Conservation (phyloP, 2,329 filamentous ascomycete species). For the Fusarium acutatum region DNA sequence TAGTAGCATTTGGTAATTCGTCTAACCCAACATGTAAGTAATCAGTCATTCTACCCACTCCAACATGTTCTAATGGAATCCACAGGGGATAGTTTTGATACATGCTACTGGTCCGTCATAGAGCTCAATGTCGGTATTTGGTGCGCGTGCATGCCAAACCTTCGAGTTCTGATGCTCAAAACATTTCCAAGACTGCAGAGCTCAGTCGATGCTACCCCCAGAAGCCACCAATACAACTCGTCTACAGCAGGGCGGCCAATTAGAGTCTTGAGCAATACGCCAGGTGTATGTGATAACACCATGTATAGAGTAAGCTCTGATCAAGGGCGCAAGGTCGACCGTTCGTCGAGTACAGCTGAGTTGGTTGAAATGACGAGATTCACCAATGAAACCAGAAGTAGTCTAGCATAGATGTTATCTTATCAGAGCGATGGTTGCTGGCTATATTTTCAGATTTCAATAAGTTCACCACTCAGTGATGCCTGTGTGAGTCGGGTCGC, state of each 20-base stretch:
- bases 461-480: no score
- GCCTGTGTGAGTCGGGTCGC: background rate
- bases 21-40: constrained; percentile 9
- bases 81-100: constrained; percentile 1
- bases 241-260: background rate
- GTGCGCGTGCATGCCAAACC: constrained; percentile 5
- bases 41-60: fast-evolving
- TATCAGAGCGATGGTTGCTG: fast-evolving
- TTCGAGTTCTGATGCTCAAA: background rate
- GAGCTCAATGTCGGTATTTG: constrained; percentile 1
- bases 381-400: background rate
- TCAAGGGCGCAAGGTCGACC: background rate
- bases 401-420: background rate
- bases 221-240: background rate
- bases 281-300: background rate
- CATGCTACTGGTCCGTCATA: constrained; percentile 13
- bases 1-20: constrained; percentile 5
- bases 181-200: background rate
- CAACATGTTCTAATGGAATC: background rate
- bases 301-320: background rate
- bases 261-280: background rate
- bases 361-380: background rate
- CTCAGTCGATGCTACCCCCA: background rate
- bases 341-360: background rate
- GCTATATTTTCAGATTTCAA: background rate